These are phyloP conservation scores for Pichia insulana DNA, from an alignment of 805 yeast genomes.

Conservation along the genomic window DNA sequence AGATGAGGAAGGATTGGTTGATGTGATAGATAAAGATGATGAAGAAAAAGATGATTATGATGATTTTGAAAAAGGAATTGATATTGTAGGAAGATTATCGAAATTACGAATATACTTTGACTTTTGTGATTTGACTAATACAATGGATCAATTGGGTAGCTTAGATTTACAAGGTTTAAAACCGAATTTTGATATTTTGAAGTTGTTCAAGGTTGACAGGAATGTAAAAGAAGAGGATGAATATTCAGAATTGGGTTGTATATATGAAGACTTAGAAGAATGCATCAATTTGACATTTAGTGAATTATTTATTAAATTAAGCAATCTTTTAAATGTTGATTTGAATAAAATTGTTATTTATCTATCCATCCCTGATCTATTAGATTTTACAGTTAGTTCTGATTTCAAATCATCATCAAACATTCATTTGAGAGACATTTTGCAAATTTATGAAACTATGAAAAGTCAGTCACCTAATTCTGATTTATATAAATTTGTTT, in stretches of 20 bases:
- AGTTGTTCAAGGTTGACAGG: constrained; percentile 15
- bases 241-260: constrained; percentile 17
- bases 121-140: constrained; percentile 12
- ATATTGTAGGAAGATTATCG: background rate
- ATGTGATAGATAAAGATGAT: constrained; percentile 1
- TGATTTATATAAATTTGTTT: constrained; percentile 6
- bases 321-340: background rate
- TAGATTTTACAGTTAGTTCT: constrained; percentile 19
- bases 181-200: constrained; percentile 16
- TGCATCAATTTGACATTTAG: constrained; percentile 9
- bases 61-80: background rate
- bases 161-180: constrained; percentile 1
- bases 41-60: background rate
- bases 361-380: constrained; percentile 16
- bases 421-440: constrained; percentile 16
- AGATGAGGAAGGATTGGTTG: background rate
- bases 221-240: constrained; percentile 16
- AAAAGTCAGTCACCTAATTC: constrained; percentile 12
- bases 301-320: constrained; percentile 11
- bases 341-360: constrained; percentile 1
- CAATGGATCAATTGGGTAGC: background rate
- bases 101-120: constrained; percentile 23
- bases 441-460: constrained; percentile 15
- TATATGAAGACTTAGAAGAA: constrained; percentile 13
- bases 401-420: constrained; percentile 16